Base-by-base conservation (phyloP, 441 rosid genomes). In the Erysimum cheiri region DNA sequence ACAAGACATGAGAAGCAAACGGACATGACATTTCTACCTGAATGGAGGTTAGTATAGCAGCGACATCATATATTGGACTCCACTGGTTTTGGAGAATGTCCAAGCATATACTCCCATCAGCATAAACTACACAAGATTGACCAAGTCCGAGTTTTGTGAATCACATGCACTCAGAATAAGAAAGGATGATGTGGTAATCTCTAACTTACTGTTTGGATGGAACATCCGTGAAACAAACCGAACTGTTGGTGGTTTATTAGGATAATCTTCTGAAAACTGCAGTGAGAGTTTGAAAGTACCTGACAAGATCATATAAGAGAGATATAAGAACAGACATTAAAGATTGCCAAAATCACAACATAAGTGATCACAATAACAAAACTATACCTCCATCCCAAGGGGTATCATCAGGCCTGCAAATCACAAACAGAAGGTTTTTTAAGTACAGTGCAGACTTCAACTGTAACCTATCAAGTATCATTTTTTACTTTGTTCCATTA, bases 11-110 rank as follows among this genome's bases (percentile, higher is more conserved):
- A 59, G 55, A 57, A 58, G 55, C 54, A 72, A 19, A n/a, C n/a
- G 2, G 19, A 67, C 14, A 26, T 19, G 35, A n/a, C 1, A 17
- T 7, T 13, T 56, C 9, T 24, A 87, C 92, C 92, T 89, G 92
- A 71, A 89, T 81, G 26, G 95, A 89, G n/a, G 95, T 89, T 46
- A 89, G 92, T 44, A 88, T 88, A 41, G 95, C 95, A n/a, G 95
- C 95, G 1, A 88, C 95, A 68, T 89, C 92, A 56, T 89, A 87
- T 39, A 89, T 87, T 5, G 95, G 95, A 80, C 90, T 84, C 95
- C 95, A 89, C 77, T 89, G 95, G 76, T 89, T 89, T 77, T 88
- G 95, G 60, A 89, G 85, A 72, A 89, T 89, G 80, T 89, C 95
- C 80, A 89, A 80, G 58, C 95, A 89, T 69, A 89, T 89, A 74